Evolutionary conservation across 2,329 filamentous ascomycete species (phyloP).

Genomic region (Dactylonectria macrodidyma): DNA sequence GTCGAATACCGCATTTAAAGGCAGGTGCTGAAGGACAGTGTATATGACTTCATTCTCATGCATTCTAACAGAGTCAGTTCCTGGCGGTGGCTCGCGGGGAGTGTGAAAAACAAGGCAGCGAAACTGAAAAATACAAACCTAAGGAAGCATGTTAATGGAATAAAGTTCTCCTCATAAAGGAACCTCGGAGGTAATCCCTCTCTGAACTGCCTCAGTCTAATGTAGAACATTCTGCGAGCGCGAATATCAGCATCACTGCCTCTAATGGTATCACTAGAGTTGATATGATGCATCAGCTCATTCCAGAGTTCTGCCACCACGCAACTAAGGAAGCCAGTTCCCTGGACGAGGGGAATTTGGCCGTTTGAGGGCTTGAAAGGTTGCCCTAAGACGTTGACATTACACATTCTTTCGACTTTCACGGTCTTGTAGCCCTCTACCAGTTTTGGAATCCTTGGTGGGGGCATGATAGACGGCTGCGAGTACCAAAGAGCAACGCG

Average conservation of each 20-base stretch:
- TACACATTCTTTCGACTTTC: background rate
- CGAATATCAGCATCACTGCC: background rate
- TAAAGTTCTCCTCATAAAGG: background rate
- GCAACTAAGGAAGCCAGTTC: background rate
- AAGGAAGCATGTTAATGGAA: conserved; percentile 6
- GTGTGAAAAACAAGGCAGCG: background rate
- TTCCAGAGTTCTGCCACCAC: background rate
- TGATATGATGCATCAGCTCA: background rate
- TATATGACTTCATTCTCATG: conserved; percentile 14
- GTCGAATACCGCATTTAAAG: background rate
- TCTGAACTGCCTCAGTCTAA: background rate
- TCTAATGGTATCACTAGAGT: background rate
- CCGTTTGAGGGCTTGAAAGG: background rate
- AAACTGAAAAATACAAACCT: background rate
- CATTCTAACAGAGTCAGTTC: background rate
- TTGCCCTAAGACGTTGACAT: background rate
- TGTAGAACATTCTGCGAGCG: background rate
- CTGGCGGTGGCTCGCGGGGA: background rate
- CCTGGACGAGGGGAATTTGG: background rate
- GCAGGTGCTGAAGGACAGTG: background rate
- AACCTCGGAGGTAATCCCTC: background rate
- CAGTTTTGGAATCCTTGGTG: background rate
- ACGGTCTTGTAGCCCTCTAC: background rate
- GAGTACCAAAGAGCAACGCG: background rate
- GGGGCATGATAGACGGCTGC: background rate